Base-by-base conservation (phyloP, 2,329 filamentous ascomycete species). In the Xylaria sp. region DNA sequence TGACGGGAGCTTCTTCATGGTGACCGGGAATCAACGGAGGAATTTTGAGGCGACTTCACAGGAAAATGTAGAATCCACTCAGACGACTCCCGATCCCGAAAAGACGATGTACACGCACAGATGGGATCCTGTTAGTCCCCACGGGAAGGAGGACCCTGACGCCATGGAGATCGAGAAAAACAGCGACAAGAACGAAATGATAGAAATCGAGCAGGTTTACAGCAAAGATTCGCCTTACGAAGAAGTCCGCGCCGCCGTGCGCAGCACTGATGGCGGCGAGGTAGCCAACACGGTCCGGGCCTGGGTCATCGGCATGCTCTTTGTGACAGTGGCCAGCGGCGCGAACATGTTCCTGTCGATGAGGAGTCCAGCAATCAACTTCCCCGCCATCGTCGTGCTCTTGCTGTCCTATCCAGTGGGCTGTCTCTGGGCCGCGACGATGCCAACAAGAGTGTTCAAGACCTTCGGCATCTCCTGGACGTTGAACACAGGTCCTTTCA, bases 401-500 rank as follows among this genome's bases (percentile, higher is more conserved):
- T 65, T 80, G 11, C 64, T 79, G 3, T 74, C 74, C 4, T 79
- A 78, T 61, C 75, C 76, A 1, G 63, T 79, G 16, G 78, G 79
- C n/a, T 73, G 72, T 53, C 66, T 75, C 4, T 77, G 76, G 75
- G 76, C 78, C 2, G 73, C 69, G 51, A 63, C 74, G 9, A 69
- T 80, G 65, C 78, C 79, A 1, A 74, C 68, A 2, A 71, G 70
- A 54, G 68, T 74, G 2, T 77, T 76, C 67, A 75, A 70, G 34
- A 74, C 71, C 0, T 76, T 79, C 49, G 78, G 79, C 4, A 13
- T 74, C 18, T 67, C 69, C 16, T 79, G 75, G 72, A 77, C 74
- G 3, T 67, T 79, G 42, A 79, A 79, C 56, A 65, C 76, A 0
- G 76, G 76, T 0, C 76, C 74, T 0, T 80, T 79, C 66, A 79